phyloP scores from a whole-genome alignment of 495 filamentous ascomycete genomes.

The Trichoderma erinaceum region DNA sequence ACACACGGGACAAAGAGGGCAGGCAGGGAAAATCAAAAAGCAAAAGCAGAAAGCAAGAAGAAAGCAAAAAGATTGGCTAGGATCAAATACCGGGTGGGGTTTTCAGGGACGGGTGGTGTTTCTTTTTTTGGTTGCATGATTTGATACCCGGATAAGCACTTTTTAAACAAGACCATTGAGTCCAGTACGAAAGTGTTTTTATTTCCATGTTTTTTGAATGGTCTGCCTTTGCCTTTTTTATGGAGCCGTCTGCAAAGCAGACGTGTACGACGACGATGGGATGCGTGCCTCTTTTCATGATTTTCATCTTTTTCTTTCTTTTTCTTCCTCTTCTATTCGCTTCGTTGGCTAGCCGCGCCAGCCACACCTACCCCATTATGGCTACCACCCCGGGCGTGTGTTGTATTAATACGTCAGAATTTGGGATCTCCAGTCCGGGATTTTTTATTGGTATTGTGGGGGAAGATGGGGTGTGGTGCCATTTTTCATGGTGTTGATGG shows the following conservation, averaged over 20 bases:
- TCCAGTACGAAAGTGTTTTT: neutral
- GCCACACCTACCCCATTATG: neutral
- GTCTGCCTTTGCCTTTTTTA: neutral
- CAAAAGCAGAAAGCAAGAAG: neutral
- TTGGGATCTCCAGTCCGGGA: neutral
- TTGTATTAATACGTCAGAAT: neutral
- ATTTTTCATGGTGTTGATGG: neutral
- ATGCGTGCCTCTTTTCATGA: slow-evolving; percentile 11
- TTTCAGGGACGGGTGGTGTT: slow-evolving; percentile 5
- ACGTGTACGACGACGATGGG: slow-evolving; percentile 12
- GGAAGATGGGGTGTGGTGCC: neutral
- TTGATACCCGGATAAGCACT: slow-evolving; percentile 13
- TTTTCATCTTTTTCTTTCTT: slow-evolving; percentile 10
- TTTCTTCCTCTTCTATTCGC: slow-evolving; percentile 14
- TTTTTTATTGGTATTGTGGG: neutral
- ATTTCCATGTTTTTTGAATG: neutral
- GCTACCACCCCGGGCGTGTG: neutral
- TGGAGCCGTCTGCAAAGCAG: slow-evolving; percentile 13
- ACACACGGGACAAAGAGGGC: slow-evolving; percentile 4
- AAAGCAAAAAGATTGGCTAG: slow-evolving; percentile 4
- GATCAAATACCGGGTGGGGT: slow-evolving; percentile 6
- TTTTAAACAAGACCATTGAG: slow-evolving; percentile 13
- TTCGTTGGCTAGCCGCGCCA: slow-evolving; percentile 4
- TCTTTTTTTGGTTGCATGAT: slow-evolving; percentile 11
- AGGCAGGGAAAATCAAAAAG: slow-evolving; percentile 7